Evolutionary conservation across 1,284 basidiomycete genomes (phyloP).

Genomic region (Cerrena zonata): DNA sequence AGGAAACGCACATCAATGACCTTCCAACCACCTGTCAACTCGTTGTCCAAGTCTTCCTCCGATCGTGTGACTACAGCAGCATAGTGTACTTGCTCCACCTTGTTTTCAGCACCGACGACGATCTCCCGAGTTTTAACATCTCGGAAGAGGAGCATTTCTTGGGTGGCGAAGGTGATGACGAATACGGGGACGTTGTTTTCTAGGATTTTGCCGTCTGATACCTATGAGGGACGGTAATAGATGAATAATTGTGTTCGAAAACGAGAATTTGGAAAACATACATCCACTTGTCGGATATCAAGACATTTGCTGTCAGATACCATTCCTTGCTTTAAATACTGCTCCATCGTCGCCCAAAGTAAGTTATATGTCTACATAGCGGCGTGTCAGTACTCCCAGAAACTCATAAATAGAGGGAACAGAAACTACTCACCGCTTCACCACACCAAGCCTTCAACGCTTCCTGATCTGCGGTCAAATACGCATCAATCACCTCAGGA

Average conservation of each 20-base stretch:
- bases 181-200: constrained; percentile 90
- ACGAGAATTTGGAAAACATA: constrained; percentile 35
- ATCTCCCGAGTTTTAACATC: constrained; percentile 84
- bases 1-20: constrained; percentile 75
- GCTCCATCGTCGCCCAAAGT: constrained; percentile 94
- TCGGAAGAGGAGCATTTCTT: constrained; percentile 90
- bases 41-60: constrained; percentile 81
- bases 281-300: constrained; percentile 92
- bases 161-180: constrained; percentile 89
- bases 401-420: constrained; percentile 1
- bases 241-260: not conserved
- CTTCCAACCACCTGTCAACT: constrained; percentile 97
- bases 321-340: constrained; percentile 85
- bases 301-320: constrained; percentile 87
- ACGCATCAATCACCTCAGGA: constrained; percentile 95
- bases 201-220: constrained; percentile 77
- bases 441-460: constrained; percentile 88
- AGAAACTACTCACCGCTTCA: constrained; percentile 73
- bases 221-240: constrained; percentile 32
- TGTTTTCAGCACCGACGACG: constrained; percentile 80
- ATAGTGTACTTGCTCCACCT: constrained; percentile 90
- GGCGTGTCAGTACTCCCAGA: constrained; percentile 2
- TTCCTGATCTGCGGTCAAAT: constrained; percentile 83
- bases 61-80: constrained; percentile 86
- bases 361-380: constrained; percentile 82